Percentiles rank a stretch among this genome's conserved stretches.
These are phyloP conservation scores for Yamadazyma insecticola DNA, from an alignment of 805 yeast species.

Conservation along the genomic window DNA sequence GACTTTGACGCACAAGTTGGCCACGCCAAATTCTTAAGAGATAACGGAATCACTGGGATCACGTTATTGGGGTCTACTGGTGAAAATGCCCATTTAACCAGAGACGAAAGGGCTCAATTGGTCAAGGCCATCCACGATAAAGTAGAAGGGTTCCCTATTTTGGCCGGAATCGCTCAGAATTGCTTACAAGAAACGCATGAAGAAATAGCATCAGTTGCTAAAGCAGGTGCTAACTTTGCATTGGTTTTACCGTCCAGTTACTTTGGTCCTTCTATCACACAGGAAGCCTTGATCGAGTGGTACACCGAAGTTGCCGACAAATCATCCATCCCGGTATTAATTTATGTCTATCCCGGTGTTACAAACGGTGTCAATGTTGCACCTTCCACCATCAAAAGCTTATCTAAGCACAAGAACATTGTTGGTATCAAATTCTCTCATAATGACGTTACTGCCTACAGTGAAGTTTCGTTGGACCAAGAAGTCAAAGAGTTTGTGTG, in stretches of 20 bases:
- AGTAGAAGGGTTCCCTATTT: slow-evolving; percentile 36
- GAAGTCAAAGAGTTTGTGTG: slow-evolving; percentile 39
- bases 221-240: slow-evolving; percentile 37
- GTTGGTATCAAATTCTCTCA: slow-evolving; percentile 52
- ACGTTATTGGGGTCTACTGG: slow-evolving; percentile 54
- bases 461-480: slow-evolving; percentile 40
- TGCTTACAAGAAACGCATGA: slow-evolving; percentile 41
- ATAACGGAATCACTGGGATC: slow-evolving; percentile 44
- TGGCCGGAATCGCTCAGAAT: slow-evolving; percentile 49
- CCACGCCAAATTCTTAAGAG: slow-evolving; percentile 30
- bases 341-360: slow-evolving; percentile 51
- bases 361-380: slow-evolving; percentile 35
- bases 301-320: slow-evolving; percentile 40
- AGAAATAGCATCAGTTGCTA: slow-evolving; percentile 29
- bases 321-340: slow-evolving; percentile 38
- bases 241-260: slow-evolving; percentile 44
- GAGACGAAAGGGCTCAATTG: slow-evolving; percentile 37
- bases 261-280: slow-evolving; percentile 43
- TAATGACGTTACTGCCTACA: slow-evolving; percentile 45
- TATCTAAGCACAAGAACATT: slow-evolving; percentile 43
- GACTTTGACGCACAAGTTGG: slow-evolving; percentile 2
- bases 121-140: slow-evolving; percentile 28
- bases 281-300: slow-evolving; percentile 45
- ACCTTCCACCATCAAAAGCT: slow-evolving; percentile 34
- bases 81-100: slow-evolving; percentile 48